Conservation (phyloP, 2,329 filamentous ascomycete genomes). For the Aureobasidium sp. region DNA sequence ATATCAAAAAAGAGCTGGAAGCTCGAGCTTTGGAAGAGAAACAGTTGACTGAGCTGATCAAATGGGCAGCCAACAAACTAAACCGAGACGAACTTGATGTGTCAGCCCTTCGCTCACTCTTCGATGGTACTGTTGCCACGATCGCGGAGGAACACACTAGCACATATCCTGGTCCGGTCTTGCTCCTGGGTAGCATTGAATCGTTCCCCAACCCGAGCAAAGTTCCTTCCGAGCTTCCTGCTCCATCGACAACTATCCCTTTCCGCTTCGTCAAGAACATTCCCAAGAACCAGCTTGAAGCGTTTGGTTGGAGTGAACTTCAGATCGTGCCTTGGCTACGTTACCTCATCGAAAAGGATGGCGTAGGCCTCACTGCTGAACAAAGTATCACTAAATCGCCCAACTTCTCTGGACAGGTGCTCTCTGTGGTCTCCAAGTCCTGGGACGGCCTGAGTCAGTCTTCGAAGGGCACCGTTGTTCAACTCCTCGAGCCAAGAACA, state of each 20-base stretch:
- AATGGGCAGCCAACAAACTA: constrained; percentile 71
- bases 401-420: constrained; percentile 66
- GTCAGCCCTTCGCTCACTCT: constrained; percentile 57
- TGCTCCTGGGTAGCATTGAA: constrained; percentile 67
- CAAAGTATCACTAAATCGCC: constrained; percentile 64
- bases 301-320: constrained; percentile 78
- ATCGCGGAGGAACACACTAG: constrained; percentile 43
- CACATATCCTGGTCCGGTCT: constrained; percentile 56
- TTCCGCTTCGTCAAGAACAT: constrained; percentile 71
- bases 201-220: constrained; percentile 68
- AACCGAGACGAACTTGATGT: constrained; percentile 63
- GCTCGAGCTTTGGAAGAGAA: constrained; percentile 68
- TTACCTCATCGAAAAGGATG: constrained; percentile 64
- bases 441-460: constrained; percentile 71
- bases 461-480: constrained; percentile 57
- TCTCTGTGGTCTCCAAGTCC: constrained; percentile 75
- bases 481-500: constrained; percentile 57
- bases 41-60: constrained; percentile 75
- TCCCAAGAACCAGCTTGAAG: constrained; percentile 59
- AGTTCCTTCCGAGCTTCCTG: constrained; percentile 69
- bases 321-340: constrained; percentile 79
- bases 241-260: constrained; percentile 75
- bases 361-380: constrained; percentile 50
- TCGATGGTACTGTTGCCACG: constrained; percentile 70
- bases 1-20: constrained; percentile 77